Evolutionary conservation across 2,329 filamentous ascomycete species (phyloP), one percentile per base, ranked within the genome.

Genomic region (Didymella segeticola): DNA sequence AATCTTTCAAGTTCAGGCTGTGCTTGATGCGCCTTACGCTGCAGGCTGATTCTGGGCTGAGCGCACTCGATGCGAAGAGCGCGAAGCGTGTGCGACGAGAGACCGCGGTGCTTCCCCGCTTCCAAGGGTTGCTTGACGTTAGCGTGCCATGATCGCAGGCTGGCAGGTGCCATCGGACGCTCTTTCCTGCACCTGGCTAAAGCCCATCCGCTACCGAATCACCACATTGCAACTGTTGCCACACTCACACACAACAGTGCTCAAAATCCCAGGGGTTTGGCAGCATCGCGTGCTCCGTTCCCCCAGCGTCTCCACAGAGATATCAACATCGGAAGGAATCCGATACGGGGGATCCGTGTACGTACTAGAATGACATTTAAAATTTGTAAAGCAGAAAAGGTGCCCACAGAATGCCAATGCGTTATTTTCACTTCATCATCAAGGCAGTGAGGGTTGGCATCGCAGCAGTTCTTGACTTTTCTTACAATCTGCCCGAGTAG

Each of bases 221-320:
- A 39, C 45, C 38, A 48, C 20, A 48, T 39, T 34, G 33, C 43
- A 42, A 27, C 31, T 15, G 20, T 53, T 36, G 51, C 51, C 51
- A 54, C 51, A 20, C 43, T 25, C 23, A 43, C 42, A 43, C 29
- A 26, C 34, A 49, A 22, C 27, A 29, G 25, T n/a, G 39, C 23
- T 33, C 15, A 33, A 15, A 33, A 45, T 25, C 51, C 51, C 27
- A 25, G 22, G 8, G 38, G 12, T 19, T 43, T 33, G 50, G 27
- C 39, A 36, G 31, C 23, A 25, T 42, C 45, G 51, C 51, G 51
- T 54, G 51, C 51, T 41, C 51, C 41, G 34, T 31, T 39, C 39
- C 43, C n/a, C 51, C 51, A 49, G 34, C 10, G 51, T 49, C 29
- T 39, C 51, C 51, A 46, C 51, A 39, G 19, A 54, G 39, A 49